These are phyloP conservation scores for Acacia acuminata DNA, from an alignment of 306 rosid species.

Conservation along the genomic window DNA sequence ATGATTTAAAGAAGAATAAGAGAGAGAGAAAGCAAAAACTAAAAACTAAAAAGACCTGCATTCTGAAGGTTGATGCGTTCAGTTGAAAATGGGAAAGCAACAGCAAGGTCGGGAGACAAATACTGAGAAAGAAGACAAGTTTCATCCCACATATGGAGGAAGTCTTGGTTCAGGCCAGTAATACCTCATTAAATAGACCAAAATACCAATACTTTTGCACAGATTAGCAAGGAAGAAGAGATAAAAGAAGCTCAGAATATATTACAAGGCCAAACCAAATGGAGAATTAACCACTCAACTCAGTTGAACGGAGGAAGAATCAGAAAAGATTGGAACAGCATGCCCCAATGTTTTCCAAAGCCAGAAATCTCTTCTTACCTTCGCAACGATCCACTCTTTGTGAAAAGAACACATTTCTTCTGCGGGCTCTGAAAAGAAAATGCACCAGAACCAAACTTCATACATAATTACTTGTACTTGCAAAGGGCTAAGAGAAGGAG, in stretches of 20 bases:
- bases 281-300: background rate
- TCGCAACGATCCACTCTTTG: background rate
- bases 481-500: slow-evolving; percentile 61
- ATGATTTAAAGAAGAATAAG: background rate
- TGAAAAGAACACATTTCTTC: background rate
- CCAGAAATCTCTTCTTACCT: background rate
- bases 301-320: background rate
- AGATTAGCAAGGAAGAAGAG: background rate
- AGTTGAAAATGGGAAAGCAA: background rate
- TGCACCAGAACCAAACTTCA: slow-evolving; percentile 24
- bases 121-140: background rate
- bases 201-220: background rate
- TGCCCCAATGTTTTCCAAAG: background rate
- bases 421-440: slow-evolving; percentile 5
- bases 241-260: background rate
- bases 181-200: background rate
- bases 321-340: background rate
- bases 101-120: background rate
- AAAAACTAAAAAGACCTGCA: no score
- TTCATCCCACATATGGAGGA: background rate
- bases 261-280: background rate
- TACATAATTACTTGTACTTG: slow-evolving; percentile 58
- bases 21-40: background rate
- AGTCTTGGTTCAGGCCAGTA: background rate
- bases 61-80: background rate